A percentile compares a stretch with the other conserved stretches of the same genome.
Conservation (phyloP, 352 stramenopile species). For the Phytopythium kandeliae region DNA sequence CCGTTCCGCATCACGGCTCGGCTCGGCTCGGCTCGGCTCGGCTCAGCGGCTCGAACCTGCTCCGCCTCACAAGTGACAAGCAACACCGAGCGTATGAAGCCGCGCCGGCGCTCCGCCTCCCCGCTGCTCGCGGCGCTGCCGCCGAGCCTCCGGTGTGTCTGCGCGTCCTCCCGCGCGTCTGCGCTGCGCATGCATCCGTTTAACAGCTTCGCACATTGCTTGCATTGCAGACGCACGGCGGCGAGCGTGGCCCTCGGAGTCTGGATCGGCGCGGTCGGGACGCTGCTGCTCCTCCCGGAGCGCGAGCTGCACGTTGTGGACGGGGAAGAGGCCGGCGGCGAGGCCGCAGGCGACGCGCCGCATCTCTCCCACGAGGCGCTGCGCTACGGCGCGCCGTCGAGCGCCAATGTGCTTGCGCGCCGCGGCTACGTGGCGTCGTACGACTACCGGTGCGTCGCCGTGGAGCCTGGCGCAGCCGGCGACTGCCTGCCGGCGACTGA, state of each 20-base stretch:
- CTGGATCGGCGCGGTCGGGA: conserved; percentile 40
- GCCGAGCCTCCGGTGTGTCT: conserved; percentile 24
- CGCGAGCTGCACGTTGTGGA: conserved; percentile 4
- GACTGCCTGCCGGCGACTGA: not conserved
- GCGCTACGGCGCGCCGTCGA: conserved; percentile 65
- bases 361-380: conserved; percentile 77
- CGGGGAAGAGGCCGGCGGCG: too few relatives aligned
- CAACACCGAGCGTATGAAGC: too few relatives aligned
- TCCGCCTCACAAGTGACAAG: too few relatives aligned
- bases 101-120: conserved; percentile 12
- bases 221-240: conserved; percentile 28
- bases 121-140: conserved; percentile 25
- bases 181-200: too few relatives aligned
- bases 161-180: not conserved
- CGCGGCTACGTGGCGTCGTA: conserved; percentile 83
- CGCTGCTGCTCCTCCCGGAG: conserved; percentile 29
- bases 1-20: too few relatives aligned
- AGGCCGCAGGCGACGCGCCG: too few relatives aligned
- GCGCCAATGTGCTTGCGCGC: conserved; percentile 62
- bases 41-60: too few relatives aligned
- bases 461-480: too few relatives aligned
- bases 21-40: too few relatives aligned
- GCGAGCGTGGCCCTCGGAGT: conserved; percentile 43
- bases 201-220: too few relatives aligned
- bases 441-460: conserved; percentile 55